Evolutionary conservation across 495 filamentous ascomycete genomes (phyloP), one percentile per base, ranked within the genome.

Genomic region (Baudoinia panamericana): DNA sequence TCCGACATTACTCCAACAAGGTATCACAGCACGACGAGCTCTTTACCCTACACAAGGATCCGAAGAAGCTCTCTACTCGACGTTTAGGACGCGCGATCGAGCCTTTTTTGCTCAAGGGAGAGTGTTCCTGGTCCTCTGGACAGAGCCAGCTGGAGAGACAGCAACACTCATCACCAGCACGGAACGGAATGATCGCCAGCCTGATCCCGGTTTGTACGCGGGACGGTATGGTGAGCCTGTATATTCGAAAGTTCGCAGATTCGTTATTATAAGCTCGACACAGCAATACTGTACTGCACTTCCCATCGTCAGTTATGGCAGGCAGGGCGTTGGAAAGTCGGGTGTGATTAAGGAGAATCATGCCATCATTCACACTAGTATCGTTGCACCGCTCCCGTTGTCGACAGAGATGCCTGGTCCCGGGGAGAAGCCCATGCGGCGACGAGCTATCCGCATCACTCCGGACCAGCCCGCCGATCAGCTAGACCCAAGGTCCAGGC

Each of bases 401-500:
- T 25, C n/a, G 4, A 30, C 7, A 1, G 50, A 52, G 32, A 8
- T 7, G 2, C 24, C 40, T n/a, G 12, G 3, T 5, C 9, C 9
- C 3, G 38, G 36, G 18, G 47, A 51, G 30, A 6, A 12, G 22
- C 15, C 2, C 2, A 53, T 53, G 50, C 15, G 32, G 28, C 15
- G 38, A 19, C 4, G 4, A 4, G 4, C 50, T 1, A 50, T 53
- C 35, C 21, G 34, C 1, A 42, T 53, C 3, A 32, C 21, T 20
- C 31, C 41, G 19, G 30, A 44, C 16, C 13, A 23, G 5, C 15
- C 1, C 4, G 24, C 16, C 8, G 30, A 41, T 4, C 31, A 29
- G n/a, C 40, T 49, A 7, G 58, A 70, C 32, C 4, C 28, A 0
- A 58, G 59, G 51, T 69, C 66, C 1, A 53, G 65, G 5, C 30